Percentiles rank a stretch among this genome's conserved stretches.
Evolutionary conservation across 306 rosid species (phyloP).

Genomic region (Lupinus albus): DNA sequence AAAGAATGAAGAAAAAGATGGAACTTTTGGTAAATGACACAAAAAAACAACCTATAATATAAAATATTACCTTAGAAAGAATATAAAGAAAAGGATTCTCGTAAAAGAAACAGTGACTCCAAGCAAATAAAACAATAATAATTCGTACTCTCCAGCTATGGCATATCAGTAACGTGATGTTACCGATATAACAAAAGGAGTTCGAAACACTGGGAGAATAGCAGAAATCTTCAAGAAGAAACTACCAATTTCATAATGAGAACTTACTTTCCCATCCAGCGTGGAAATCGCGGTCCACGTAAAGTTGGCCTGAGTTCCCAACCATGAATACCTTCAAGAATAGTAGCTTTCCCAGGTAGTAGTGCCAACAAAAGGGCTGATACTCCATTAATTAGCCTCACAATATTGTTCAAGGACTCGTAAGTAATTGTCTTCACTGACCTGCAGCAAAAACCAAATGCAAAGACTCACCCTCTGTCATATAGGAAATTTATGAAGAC

Average conservation of each 20-base stretch:
- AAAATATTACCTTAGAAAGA: background rate
- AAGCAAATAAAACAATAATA: constrained; percentile 12
- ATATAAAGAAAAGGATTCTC: background rate
- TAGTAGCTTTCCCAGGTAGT: constrained; percentile 76
- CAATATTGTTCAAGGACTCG: constrained; percentile 74
- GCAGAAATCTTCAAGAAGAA: constrained; percentile 24
- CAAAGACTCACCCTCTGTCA: constrained; percentile 32
- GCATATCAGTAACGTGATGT: background rate
- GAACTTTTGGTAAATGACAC: background rate
- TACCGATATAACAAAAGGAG: background rate
- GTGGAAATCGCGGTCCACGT: constrained; percentile 92
- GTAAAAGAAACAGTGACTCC: background rate
- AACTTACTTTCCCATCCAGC: constrained; percentile 98
- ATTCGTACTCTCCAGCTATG: background rate
- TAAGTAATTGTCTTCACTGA: constrained; percentile 85
- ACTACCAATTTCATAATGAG: background rate
- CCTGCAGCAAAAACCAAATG: constrained; percentile 55
- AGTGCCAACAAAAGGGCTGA: constrained; percentile 79
- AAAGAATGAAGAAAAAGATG: no score
- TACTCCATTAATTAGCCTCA: constrained; percentile 83
- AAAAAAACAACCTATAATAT: background rate
- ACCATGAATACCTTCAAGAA: constrained; percentile 94
- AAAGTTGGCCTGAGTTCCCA: constrained; percentile 95
- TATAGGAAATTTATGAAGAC: background rate
- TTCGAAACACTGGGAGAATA: background rate